Evolutionary conservation across 2,329 filamentous ascomycete genomes (phyloP).

Genomic region (Talaromyces marneffei): DNA sequence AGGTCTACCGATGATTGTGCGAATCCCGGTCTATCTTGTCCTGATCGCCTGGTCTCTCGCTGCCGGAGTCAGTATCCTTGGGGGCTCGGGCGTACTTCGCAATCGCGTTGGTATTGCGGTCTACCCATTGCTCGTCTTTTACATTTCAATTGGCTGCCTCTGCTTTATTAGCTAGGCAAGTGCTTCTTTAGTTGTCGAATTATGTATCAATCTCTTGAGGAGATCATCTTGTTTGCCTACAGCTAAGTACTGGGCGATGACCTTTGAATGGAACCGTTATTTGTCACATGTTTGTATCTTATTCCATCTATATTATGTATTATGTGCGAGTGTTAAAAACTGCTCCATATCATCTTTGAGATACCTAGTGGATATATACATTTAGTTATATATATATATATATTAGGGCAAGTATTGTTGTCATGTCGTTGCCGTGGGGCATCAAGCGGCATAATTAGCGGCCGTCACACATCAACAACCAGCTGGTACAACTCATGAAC

Average conservation of each 20-base stretch:
- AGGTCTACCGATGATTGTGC: constrained; percentile 67
- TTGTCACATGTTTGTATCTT: neutral
- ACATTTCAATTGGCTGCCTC: constrained; percentile 83
- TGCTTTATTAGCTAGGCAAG: constrained; percentile 82
- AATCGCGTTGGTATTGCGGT: constrained; percentile 91
- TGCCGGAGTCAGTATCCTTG: constrained; percentile 90
- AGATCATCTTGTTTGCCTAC: neutral
- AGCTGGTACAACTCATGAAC: neutral
- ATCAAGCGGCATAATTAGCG: neutral
- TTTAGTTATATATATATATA: no score
- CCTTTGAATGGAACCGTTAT: neutral
- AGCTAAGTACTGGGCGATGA: neutral
- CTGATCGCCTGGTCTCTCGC: constrained; percentile 90
- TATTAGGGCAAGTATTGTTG: neutral
- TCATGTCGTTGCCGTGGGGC: constrained; percentile 5
- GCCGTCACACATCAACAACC: constrained; percentile 1
- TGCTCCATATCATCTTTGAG: neutral
- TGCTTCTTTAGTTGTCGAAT: neutral
- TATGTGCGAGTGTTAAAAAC: neutral
- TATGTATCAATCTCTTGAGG: neutral
- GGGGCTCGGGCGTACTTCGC: constrained; percentile 90
- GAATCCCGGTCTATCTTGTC: constrained; percentile 85
- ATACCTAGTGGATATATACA: neutral
- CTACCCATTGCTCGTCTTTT: constrained; percentile 92
- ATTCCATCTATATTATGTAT: neutral